Base-by-base conservation (phyloP, 1,139 yeast species). In the Yamadazyma diddensiae region DNA sequence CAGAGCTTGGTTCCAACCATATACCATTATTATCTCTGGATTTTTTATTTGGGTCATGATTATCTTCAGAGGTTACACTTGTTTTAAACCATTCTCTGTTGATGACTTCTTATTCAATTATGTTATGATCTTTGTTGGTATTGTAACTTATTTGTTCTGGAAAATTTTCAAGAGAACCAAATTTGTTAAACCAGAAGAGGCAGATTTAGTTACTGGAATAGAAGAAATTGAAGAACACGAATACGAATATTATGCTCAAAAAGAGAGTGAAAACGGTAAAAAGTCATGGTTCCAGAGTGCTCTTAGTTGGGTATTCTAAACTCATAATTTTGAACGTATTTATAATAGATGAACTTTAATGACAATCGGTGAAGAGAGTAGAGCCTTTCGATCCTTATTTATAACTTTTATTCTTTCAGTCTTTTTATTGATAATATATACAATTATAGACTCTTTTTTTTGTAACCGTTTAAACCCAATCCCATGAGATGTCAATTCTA, bases 1-100 rank as follows among this genome's bases (percentile, higher is more conserved):
- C 54, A 70, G 73, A 49, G 78, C 94, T 2, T 86, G 88, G 18
- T 70, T 79, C 31, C 95, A 86, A 52, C 95, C 95, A 0, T 83
- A 71, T 48, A 58, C 78, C 18, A 88, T 94, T 1, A 73, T 74
- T 26, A 62, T 78, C 46, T 57, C 65, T 11, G 46, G 60, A 3
- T 46, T 55, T 30, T 56, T 61, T 40, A 45, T 62, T 27, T 53
- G 58, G 55, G 36, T 59, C 13, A 55, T 68, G 53, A 55, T 65
- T 16, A 65, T 64, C 29, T 59, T 65, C 24, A 50, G 62, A 34
- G 75, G 75, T 17, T 62, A 62, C 40, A 57, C 62, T 5, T 58
- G 54, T 6, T 65, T 69, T 46, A 38, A 62, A 36, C 73, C 73
- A 10, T 43, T 54, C 51, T 43, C 57, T 7, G 58, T 58, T 15